Evolutionary conservation across 2,329 filamentous ascomycete genomes (phyloP).

Genomic region (Phialophora chinensis): DNA sequence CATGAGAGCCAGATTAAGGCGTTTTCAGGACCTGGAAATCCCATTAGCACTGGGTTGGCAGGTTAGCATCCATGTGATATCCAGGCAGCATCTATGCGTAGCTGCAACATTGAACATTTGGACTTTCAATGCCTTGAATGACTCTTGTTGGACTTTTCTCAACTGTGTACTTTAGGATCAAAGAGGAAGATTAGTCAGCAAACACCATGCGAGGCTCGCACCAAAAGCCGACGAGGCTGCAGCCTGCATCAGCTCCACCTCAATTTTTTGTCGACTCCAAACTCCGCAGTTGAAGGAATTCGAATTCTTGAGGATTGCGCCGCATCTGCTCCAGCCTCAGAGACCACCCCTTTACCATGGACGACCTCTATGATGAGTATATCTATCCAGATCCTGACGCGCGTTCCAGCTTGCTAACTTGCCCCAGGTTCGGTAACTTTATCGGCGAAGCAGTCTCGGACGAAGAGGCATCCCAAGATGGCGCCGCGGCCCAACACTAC

Average conservation of each 20-base stretch:
- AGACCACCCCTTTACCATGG: constrained; percentile 19
- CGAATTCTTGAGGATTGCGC: constrained; percentile 25
- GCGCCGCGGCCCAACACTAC: constrained; percentile 80
- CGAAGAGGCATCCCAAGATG: constrained; percentile 80
- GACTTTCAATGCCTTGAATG: not conserved
- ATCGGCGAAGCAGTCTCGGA: constrained; percentile 92
- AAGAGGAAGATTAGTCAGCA: constrained; percentile 3
- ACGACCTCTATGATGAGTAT: constrained; percentile 82
- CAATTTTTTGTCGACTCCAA: constrained; percentile 30
- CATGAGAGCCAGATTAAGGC: not conserved
- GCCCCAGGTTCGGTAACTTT: constrained; percentile 88
- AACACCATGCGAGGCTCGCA: constrained; percentile 4
- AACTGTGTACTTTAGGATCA: not conserved
- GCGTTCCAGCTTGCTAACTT: constrained; percentile 5
- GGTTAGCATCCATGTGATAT: not conserved
- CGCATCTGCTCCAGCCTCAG: constrained; percentile 5
- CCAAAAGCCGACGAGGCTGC: constrained; percentile 5
- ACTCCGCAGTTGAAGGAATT: constrained; percentile 13
- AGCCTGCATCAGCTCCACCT: constrained; percentile 13
- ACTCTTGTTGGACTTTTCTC: not conserved
- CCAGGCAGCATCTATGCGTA: not conserved
- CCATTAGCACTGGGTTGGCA: not conserved
- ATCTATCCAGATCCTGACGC: not conserved
- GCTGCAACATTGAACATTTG: not conserved
- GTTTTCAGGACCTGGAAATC: not conserved